Percentiles rank a stretch among this genome's conserved stretches.
Conservation (phyloP, 495 filamentous ascomycete genomes). For the Penicillium mononematosum region DNA sequence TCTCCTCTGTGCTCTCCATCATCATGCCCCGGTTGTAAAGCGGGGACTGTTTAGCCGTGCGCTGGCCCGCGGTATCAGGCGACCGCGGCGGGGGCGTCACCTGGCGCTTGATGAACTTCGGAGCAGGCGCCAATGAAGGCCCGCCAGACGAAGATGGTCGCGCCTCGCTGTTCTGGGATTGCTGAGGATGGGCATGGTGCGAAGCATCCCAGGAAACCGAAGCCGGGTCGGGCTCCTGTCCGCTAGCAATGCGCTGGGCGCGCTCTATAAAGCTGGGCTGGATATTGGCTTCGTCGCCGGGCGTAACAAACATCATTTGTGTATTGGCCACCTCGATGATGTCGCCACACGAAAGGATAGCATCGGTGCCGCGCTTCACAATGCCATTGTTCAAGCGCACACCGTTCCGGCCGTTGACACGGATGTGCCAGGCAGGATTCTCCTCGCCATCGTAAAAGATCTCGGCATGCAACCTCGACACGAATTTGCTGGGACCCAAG, state of each 20-base stretch:
- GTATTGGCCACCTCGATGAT: constrained; percentile 87
- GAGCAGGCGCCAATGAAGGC: constrained; percentile 64
- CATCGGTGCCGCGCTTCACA: constrained; percentile 63
- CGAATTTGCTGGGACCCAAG: constrained; percentile 86
- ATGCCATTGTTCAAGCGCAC: constrained; percentile 71
- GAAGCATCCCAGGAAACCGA: constrained; percentile 37
- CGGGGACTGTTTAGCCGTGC: constrained; percentile 57
- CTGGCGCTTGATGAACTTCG: constrained; percentile 65
- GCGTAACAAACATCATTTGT: constrained; percentile 97
- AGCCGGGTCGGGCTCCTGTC: constrained; percentile 39
- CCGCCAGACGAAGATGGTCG: constrained; percentile 39
- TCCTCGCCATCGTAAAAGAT: constrained; percentile 74
- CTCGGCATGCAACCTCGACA: constrained; percentile 84
- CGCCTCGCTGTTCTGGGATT: constrained; percentile 31
- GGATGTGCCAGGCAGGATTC: constrained; percentile 69
- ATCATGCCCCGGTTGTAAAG: constrained; percentile 66
- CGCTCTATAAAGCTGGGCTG: constrained; percentile 53
- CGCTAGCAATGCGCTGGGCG: constrained; percentile 45
- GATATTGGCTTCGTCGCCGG: constrained; percentile 62
- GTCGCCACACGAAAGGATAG: constrained; percentile 72
- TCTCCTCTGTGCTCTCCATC: constrained; percentile 71
- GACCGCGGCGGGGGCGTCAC: constrained; percentile 63
- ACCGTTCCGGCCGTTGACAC: constrained; percentile 87
- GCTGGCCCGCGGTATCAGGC: constrained; percentile 42
- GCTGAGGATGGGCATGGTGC: constrained; percentile 39